phyloP scores from a whole-genome alignment of 768 basidiomycete genomes.

The Sporobolomyces phaffii region DNA sequence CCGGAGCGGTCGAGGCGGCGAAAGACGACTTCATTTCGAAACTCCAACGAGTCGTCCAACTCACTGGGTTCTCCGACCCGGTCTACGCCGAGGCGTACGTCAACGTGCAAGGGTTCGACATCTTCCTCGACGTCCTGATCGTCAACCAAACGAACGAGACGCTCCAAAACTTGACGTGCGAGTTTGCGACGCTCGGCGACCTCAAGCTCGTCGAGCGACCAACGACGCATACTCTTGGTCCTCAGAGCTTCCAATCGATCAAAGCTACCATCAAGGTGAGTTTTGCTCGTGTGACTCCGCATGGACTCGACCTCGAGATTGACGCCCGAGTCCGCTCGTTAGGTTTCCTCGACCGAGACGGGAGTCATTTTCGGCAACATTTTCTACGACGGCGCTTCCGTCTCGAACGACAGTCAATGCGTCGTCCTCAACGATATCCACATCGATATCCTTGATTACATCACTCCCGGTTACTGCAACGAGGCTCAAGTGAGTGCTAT shows the following conservation, averaged over 20 bases:
- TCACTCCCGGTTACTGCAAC: slow-evolving; percentile 90
- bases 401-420: slow-evolving; percentile 51
- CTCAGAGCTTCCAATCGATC: slow-evolving; percentile 96
- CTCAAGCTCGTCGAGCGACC: slow-evolving; percentile 96
- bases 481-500: slow-evolving; percentile 70
- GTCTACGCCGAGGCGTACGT: slow-evolving; percentile 98
- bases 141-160: slow-evolving; percentile 95
- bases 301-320: not conserved
- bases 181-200: slow-evolving; percentile 95
- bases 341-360: slow-evolving; percentile 89
- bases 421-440: slow-evolving; percentile 96
- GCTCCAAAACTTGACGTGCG: slow-evolving; percentile 89
- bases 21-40: slow-evolving; percentile 50
- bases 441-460: slow-evolving; percentile 98
- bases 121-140: slow-evolving; percentile 85
- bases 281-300: too few relatives aligned
- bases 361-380: slow-evolving; percentile 98
- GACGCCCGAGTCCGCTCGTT: not conserved
- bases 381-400: slow-evolving; percentile 85
- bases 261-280: slow-evolving; percentile 90
- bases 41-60: slow-evolving; percentile 36
- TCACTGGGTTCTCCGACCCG: slow-evolving; percentile 86
- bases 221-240: slow-evolving; percentile 82
- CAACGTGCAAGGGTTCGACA: slow-evolving; percentile 96
- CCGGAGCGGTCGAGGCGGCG: slow-evolving; percentile 65